Evolutionary conservation across 257 asterid genomes (phyloP).

Genomic region (Ilex aquifolium): DNA sequence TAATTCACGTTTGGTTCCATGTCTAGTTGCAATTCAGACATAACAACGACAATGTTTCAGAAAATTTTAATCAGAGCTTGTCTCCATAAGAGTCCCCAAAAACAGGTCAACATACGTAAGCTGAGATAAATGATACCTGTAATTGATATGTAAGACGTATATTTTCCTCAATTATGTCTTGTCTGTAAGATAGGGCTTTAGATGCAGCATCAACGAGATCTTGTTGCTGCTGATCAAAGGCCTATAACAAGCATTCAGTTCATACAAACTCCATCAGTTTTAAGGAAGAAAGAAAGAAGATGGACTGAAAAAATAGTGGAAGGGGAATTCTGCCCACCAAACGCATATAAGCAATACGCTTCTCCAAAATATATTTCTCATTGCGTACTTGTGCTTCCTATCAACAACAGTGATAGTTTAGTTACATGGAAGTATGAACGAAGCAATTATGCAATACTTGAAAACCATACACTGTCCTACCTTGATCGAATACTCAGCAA

Average conservation of each 20-base stretch:
- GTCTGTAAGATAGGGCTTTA: slow-evolving; percentile 94
- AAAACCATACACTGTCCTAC: slow-evolving; percentile 28
- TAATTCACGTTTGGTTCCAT: not conserved
- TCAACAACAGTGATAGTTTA: slow-evolving; percentile 22
- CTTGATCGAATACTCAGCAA: slow-evolving; percentile 72
- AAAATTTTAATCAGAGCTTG: no score
- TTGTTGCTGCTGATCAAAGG: slow-evolving; percentile 97
- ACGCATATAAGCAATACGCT: slow-evolving; percentile 93
- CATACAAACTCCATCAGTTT: slow-evolving; percentile 11
- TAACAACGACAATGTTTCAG: not conserved
- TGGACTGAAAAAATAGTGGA: slow-evolving; percentile 12
- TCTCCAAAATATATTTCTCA: slow-evolving; percentile 86
- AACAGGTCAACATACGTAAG: slow-evolving; percentile 4
- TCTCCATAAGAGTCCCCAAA: not conserved
- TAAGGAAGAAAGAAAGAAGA: slow-evolving; percentile 6
- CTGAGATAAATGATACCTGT: slow-evolving; percentile 46
- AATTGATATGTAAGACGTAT: slow-evolving; percentile 92
- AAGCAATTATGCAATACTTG: slow-evolving; percentile 9
- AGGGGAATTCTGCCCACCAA: slow-evolving; percentile 49
- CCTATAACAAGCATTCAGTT: slow-evolving; percentile 38
- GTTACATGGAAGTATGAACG: slow-evolving; percentile 7
- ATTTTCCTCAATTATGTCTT: slow-evolving; percentile 94
- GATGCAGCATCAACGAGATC: slow-evolving; percentile 99
- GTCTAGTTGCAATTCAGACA: not conserved
- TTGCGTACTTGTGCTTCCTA: slow-evolving; percentile 83